These are phyloP conservation scores for Candolleomyces eurysporus DNA, from an alignment of 768 basidiomycete genomes.

Conservation along the genomic window DNA sequence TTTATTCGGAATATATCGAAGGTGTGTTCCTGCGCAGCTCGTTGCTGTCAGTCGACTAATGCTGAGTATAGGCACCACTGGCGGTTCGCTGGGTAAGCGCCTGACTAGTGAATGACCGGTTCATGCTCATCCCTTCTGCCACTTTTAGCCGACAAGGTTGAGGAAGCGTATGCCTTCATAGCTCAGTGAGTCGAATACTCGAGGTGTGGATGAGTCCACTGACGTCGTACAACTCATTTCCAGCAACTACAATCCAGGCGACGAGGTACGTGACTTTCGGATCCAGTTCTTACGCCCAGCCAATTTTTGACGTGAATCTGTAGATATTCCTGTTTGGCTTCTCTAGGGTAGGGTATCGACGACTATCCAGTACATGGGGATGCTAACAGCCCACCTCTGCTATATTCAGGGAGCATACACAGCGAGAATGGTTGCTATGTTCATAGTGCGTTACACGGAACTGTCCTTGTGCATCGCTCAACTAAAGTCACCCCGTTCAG, in stretches of 20 bases:
- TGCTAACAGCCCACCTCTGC: neutral
- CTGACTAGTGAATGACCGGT: too few species aligned
- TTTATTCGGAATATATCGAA: conserved; percentile 60
- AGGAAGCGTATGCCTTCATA: conserved; percentile 79
- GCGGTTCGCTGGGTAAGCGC: conserved; percentile 53
- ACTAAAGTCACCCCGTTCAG: conserved; percentile 28
- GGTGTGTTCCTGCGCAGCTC: conserved; percentile 32
- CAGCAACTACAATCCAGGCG: conserved; percentile 70
- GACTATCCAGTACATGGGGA: neutral
- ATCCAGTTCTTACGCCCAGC: neutral
- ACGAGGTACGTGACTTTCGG: conserved; percentile 48
- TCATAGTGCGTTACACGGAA: conserved; percentile 45
- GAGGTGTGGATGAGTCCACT: neutral
- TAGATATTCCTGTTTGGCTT: conserved; percentile 80
- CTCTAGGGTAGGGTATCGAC: conserved; percentile 49
- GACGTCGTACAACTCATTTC: neutral
- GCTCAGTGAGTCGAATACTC: conserved; percentile 54
- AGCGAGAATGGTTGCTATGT: conserved; percentile 68
- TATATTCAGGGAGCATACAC: conserved; percentile 67
- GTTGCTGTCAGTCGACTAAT: neutral
- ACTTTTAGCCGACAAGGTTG: conserved; percentile 61
- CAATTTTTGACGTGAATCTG: conserved; percentile 6
- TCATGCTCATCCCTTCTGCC: conserved; percentile 4
- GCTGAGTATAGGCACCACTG: conserved; percentile 52
- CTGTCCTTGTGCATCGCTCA: neutral